Conservation (phyloP, 805 yeast genomes). For the Millerago galiae region DNA sequence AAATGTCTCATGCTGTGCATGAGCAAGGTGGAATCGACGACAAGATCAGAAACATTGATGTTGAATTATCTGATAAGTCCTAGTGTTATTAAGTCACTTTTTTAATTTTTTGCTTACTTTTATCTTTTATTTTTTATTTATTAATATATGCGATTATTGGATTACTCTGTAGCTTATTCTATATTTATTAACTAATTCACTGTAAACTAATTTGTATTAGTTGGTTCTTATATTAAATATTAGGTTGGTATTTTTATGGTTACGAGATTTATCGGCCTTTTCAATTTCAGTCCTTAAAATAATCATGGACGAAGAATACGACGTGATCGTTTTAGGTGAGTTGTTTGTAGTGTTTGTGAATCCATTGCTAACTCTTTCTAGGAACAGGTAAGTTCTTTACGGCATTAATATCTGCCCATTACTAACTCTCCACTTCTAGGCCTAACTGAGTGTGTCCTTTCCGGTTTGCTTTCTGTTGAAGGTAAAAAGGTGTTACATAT, state of each 20-base stretch:
- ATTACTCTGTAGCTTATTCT: background rate
- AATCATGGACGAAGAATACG: conserved; percentile 90
- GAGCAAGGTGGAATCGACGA: conserved; percentile 13
- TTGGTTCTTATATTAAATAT: no score
- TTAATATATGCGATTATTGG: no score
- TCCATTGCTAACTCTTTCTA: background rate
- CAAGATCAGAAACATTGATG: conserved; percentile 18
- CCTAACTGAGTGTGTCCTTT: conserved; percentile 91
- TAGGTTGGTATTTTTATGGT: no score
- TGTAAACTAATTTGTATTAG: background rate
- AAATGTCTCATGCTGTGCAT: conserved; percentile 40
- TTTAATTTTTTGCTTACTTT: background rate
- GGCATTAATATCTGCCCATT: background rate
- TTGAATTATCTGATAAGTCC: conserved; percentile 8
- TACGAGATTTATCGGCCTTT: background rate
- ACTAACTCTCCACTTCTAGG: conserved; percentile 40
- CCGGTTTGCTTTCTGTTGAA: conserved; percentile 93
- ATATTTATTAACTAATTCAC: no score
- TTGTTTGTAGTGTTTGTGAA: no score
- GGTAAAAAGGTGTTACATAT: conserved; percentile 96
- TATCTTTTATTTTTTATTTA: no score
- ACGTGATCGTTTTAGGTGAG: conserved; percentile 80
- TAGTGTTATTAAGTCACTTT: no score
- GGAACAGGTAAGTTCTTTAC: conserved; percentile 2
- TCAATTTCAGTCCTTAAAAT: background rate